Conservation (phyloP, 2,329 filamentous ascomycete species). For the Aspergillus fumigatiaffinis region DNA sequence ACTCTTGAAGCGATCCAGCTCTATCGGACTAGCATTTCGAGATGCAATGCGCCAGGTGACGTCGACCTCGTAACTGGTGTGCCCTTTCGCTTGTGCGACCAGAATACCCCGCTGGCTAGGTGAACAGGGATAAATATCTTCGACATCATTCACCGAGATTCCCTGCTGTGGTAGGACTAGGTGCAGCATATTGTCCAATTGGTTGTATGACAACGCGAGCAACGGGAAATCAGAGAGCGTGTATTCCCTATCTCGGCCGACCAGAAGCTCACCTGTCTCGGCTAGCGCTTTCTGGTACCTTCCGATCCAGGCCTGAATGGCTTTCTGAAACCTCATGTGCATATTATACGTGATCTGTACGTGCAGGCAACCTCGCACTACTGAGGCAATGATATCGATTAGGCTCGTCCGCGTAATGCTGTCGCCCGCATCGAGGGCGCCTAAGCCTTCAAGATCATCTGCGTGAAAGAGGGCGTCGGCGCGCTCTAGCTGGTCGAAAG, state of each 20-base stretch:
- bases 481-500: constrained; percentile 14
- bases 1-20: no score
- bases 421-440: background rate
- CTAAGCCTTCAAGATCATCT: background rate
- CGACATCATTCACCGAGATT: constrained; percentile 10
- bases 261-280: background rate
- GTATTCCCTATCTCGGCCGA: background rate
- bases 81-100: constrained; percentile 8
- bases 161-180: background rate
- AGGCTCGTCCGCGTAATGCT: constrained; percentile 10
- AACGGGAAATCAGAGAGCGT: constrained; percentile 12
- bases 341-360: constrained; percentile 11
- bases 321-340: constrained; percentile 5
- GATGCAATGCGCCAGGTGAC: background rate
- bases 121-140: constrained; percentile 36
- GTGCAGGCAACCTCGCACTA: constrained; percentile 6
- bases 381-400: constrained; percentile 8
- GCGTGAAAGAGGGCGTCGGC: constrained; percentile 9
- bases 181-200: background rate
- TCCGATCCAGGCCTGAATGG: constrained; percentile 7
- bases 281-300: constrained; percentile 5
- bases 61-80: background rate
- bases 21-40: no score
- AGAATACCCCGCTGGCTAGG: constrained; percentile 36
- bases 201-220: background rate